Evolutionary conservation across 2,329 filamentous ascomycete genomes (phyloP), one percentile per base, ranked within the genome.

Genomic region (Alternaria tenuissima): DNA sequence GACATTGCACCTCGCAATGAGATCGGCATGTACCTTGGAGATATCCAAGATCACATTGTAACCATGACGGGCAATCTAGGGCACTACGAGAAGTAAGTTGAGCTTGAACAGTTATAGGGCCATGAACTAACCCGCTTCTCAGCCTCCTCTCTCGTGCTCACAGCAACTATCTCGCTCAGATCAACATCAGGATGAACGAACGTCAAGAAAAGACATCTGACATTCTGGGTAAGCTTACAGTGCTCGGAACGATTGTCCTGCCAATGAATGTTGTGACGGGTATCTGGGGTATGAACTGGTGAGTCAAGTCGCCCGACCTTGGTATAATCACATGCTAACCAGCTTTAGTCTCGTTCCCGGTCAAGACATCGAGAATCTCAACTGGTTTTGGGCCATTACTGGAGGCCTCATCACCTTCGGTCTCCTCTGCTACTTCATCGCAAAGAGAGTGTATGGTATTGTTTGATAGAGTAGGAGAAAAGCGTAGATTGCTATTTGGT

Each of bases 241-340:
- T 99, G 1, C 85, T 99, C 1, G 95, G 95, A 66, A 99, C 95
- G 6, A 98, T 99, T 68, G 94, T 99, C 3, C 83, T 99, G 57
- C 95, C 95, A 11, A 97, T 99, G 94, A 99, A 99, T 77, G 96
- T 99, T 76, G 94, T 99, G 72, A 98, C 95, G 3, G 95, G 95
- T 68, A 88, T 98, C 72, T 99, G 94, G 94, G 95, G 94, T 52
- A 98, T 98, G 94, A 99, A 99, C 56, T 78, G 69, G 73, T 72
- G 60, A 69, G 69, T 69, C 38, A 7, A 16, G n/a, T 41, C 28
- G 0, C 22, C 24, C 1, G 1, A 28, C 7, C 24, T 44, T 12
- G 16, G 20, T 7, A 41, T 24, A 14, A 48, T 39, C 20, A 56
- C 28, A 49, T 57, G 34, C 62, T 64, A 38, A 64, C 9, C 18